These are phyloP conservation scores for Neoboletus magnificus DNA, from an alignment of 768 basidiomycete genomes.

Conservation along the genomic window DNA sequence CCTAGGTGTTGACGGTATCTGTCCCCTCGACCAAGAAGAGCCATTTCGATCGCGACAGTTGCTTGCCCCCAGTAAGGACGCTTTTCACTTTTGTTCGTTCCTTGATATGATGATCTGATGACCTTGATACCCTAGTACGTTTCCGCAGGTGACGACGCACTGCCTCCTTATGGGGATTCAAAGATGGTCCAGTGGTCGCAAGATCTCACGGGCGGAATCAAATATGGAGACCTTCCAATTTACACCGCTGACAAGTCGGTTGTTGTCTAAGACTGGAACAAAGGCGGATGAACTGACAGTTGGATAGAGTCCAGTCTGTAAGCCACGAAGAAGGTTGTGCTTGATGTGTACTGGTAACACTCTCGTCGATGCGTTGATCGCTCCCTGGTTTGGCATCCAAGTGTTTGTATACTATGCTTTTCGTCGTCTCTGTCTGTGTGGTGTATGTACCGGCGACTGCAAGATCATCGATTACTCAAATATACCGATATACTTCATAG, in stretches of 20 bases:
- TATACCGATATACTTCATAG: neutral
- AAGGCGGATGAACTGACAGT: neutral
- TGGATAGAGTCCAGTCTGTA: constrained; percentile 8
- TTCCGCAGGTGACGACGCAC: constrained; percentile 35
- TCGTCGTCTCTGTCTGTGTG: neutral
- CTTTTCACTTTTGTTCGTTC: neutral
- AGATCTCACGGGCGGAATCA: constrained; percentile 26
- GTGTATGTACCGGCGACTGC: neutral
- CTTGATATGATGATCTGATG: neutral
- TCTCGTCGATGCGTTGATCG: constrained; percentile 19
- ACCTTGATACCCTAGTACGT: constrained; percentile 34
- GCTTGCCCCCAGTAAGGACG: constrained; percentile 41
- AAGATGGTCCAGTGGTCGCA: constrained; percentile 27
- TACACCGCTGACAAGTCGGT: constrained; percentile 37
- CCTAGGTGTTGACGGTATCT: constrained; percentile 38
- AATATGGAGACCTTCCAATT: constrained; percentile 40
- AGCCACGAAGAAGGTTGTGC: neutral
- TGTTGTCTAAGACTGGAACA: constrained; percentile 2
- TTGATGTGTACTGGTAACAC: constrained; percentile 10
- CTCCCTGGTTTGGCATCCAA: neutral
- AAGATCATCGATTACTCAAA: neutral
- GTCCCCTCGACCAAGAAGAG: constrained; percentile 33
- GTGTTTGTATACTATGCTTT: neutral
- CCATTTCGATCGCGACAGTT: constrained; percentile 41
- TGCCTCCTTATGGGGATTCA: constrained; percentile 30